These are phyloP conservation scores for Colletotrichum sp. DNA, from an alignment of 2,329 filamentous ascomycete species.

Conservation along the genomic window DNA sequence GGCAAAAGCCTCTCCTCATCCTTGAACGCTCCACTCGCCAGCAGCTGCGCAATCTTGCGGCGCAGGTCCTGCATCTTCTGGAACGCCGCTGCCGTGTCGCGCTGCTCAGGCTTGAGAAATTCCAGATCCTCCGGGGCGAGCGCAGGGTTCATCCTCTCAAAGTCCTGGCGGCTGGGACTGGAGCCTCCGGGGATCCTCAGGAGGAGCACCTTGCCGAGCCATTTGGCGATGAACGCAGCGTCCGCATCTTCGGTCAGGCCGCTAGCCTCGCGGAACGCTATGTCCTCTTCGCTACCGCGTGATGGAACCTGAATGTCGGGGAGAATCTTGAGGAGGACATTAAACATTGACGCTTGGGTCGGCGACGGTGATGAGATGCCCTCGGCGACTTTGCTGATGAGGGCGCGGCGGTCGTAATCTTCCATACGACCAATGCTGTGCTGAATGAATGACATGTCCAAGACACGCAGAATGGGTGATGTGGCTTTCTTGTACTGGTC, in stretches of 20 bases:
- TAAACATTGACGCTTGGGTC: slow-evolving; percentile 71
- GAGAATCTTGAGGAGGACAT: slow-evolving; percentile 79
- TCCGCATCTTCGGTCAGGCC: slow-evolving; percentile 72
- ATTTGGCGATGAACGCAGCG: slow-evolving; percentile 73
- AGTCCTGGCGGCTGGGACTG: slow-evolving; percentile 22
- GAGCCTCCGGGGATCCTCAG: slow-evolving; percentile 45
- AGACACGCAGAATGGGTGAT: slow-evolving; percentile 79
- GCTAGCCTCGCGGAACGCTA: slow-evolving; percentile 67
- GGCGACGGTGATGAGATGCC: slow-evolving; percentile 60
- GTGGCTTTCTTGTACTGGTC: slow-evolving; percentile 84
- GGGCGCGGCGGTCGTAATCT: slow-evolving; percentile 67
- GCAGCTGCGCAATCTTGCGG: slow-evolving; percentile 68
- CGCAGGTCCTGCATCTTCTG: slow-evolving; percentile 53
- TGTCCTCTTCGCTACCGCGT: slow-evolving; percentile 81
- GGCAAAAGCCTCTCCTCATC: slow-evolving; percentile 85
- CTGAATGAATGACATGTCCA: slow-evolving; percentile 88
- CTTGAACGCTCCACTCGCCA: slow-evolving; percentile 85
- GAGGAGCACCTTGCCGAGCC: slow-evolving; percentile 80
- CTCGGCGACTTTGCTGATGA: slow-evolving; percentile 73
- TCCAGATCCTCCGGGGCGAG: slow-evolving; percentile 69
- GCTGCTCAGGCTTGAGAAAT: slow-evolving; percentile 72
- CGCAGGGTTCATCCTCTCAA: slow-evolving; percentile 47
- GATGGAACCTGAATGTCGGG: slow-evolving; percentile 74
- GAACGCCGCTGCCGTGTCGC: slow-evolving; percentile 20
- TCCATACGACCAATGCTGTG: slow-evolving; percentile 68